Conservation (phyloP, 1,284 basidiomycete genomes). For the Puccinia horiana region DNA sequence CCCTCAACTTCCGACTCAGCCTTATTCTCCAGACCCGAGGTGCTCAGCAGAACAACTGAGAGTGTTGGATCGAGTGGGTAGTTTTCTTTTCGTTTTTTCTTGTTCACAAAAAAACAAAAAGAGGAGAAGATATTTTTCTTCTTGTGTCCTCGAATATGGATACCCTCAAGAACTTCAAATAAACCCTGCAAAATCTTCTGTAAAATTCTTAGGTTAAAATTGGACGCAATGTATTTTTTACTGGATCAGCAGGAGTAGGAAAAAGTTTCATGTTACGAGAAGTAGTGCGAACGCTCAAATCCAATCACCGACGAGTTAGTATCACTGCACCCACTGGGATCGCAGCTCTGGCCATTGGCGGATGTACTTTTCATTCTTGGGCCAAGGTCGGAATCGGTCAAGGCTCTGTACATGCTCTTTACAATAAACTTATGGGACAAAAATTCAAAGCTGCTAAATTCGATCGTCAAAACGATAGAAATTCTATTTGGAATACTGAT, state of each 20-base stretch:
- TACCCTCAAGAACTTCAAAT: neutral
- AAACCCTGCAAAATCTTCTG: neutral
- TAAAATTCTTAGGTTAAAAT: conserved; percentile 26
- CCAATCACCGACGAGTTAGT: neutral
- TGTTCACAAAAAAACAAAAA: neutral
- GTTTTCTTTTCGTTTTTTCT: neutral
- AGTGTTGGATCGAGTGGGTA: conserved; percentile 35
- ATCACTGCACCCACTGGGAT: conserved; percentile 47
- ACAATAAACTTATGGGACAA: conserved; percentile 18
- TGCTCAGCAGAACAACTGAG: conserved; percentile 40
- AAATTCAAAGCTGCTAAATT: neutral
- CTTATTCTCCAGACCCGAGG: conserved; percentile 37
- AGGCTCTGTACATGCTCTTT: conserved; percentile 36
- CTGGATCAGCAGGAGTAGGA: conserved; percentile 45
- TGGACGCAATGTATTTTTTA: conserved; percentile 47
- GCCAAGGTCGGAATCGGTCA: conserved; percentile 35
- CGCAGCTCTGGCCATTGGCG: conserved; percentile 37
- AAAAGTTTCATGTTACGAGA: conserved; percentile 47
- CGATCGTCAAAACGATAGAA: neutral
- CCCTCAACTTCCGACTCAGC: neutral
- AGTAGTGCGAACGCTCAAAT: conserved; percentile 39
- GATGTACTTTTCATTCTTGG: conserved; percentile 45
- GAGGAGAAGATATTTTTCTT: neutral
- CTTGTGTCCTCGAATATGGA: neutral
- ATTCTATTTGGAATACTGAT: conserved; percentile 33